Conservation (phyloP, 371 early-diverging fungal species). For the Mortierella sp. region DNA sequence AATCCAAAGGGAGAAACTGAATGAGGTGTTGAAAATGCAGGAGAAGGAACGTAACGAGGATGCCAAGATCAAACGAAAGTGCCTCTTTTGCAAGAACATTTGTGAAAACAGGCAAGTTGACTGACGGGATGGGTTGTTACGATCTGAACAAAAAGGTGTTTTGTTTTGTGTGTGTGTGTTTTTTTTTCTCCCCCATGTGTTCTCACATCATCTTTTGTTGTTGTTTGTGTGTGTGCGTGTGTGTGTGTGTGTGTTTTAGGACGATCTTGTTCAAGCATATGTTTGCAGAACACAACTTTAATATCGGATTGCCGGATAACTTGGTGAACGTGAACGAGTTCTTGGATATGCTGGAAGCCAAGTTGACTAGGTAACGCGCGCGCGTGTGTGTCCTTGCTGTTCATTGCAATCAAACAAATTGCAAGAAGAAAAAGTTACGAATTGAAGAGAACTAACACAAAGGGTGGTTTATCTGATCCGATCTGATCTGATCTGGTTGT, state of each 20-base stretch:
- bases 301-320: slow-evolving; percentile 94
- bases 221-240: slow-evolving; percentile 1
- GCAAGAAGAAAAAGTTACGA: no score
- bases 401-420: no score
- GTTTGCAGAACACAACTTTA: slow-evolving; percentile 92
- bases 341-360: slow-evolving; percentile 79
- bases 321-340: slow-evolving; percentile 90
- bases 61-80: slow-evolving; percentile 78
- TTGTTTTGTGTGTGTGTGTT: slow-evolving; percentile 4
- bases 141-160: background rate
- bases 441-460: no score
- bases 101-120: slow-evolving; percentile 67
- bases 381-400: no score
- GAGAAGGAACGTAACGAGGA: slow-evolving; percentile 82
- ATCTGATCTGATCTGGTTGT: no score
- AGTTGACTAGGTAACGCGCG: slow-evolving; percentile 78
- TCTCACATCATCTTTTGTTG: background rate
- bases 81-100: slow-evolving; percentile 90
- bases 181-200: no score
- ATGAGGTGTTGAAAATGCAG: slow-evolving; percentile 81
- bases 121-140: no score
- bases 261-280: slow-evolving; percentile 84
- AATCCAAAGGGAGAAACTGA: slow-evolving; percentile 81
- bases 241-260: slow-evolving; percentile 36
- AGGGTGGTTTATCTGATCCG: no score